Evolutionary conservation across 164 flowering plant species (phyloP), one percentile per base, ranked within the genome.

Genomic region (Macadamia tetraphylla): DNA sequence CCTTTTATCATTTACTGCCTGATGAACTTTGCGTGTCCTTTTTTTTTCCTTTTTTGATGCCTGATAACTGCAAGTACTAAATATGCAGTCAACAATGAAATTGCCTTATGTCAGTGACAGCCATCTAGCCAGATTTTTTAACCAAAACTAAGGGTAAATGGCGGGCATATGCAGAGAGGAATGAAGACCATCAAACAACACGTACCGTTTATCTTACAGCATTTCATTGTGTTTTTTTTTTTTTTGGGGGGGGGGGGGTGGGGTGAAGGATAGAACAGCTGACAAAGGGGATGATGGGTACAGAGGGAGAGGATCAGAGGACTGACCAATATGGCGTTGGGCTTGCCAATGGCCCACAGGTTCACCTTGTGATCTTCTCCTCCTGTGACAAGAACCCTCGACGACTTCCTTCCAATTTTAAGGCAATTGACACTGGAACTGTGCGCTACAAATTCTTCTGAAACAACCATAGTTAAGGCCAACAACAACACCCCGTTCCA

Each of bases 291-390:
- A 23, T 58, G 18, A 48, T 9, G 67, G 9, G 17, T 13, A 32
- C 58, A 55, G 67, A 64, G 23, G 23, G 23, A 23, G 23, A 23
- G 23, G 23, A 23, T 23, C 23, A 23, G 23, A 23, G 48, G 72
- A 84, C 86, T 69, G 30, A 94, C 98, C 92, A 88, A 74, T 64
- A 92, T 86, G 67, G 98, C 86, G 68, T 89, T 94, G 51, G 97
- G 97, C 65, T 92, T 94, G 66, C 99, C 99, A 66, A 94, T 94
- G 15, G 99, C 92, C 98, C 99, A 94, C 46, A 94, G 86, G 69
- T 92, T 94, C 67, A 94, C 99, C 74, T 90, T 94, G 81, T 88
- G 94, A 83, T 94, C 99, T 81, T 92, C 99, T 63, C 99, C 99
- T 56, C 99, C 99, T 3, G 98, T 92, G 55, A 90, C 96, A 32